Base-by-base conservation (phyloP, 2,329 filamentous ascomycete species). In the Hypoxylon sp. region DNA sequence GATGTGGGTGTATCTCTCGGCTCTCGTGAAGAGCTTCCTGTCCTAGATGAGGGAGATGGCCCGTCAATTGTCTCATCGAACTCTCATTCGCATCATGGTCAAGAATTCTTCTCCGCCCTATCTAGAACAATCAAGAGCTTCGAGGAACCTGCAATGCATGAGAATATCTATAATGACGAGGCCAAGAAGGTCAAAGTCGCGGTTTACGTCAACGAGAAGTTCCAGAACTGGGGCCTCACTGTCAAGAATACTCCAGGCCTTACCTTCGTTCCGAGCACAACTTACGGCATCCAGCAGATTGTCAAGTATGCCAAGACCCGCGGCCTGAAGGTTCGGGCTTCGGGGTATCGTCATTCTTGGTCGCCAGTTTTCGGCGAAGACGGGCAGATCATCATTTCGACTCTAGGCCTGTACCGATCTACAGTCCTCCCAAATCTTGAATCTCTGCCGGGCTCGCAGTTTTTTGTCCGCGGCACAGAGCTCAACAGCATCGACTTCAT, bases 261-360 rank as follows among this genome's bases (percentile, higher is more conserved):
- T 50, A 82, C 80, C 0, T 81, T 79, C 57, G 70, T 82, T 8
- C 81, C 81, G 1, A 78, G 72, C 12, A 81, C 78, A 0, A 74
- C 80, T 4, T 71, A 76, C 8, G 81, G 79, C 3, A 68, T 83
- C 3, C 77, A 80, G 33, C 78, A 79, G 30, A 73, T 82, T 30
- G 77, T 83, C 33, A 74, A 72, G 32, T 80, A 73, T 61, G 79
- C 80, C 0, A 75, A 75, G 30, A 51, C 56, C 2, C 71, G 78
- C 24, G 71, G 74, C 1, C 74, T 79, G 64, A 73, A 79, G 4
- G 78, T 83, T 14, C 75, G 81, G 28, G 80, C 78, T 33, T 75
- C 76, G 2, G 81, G 80, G 0, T 83, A 81, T 59, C 74, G 81
- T 58, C 81, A 83, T 63, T 80, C 78, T 5, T 82, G 81, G 80